phyloP scores from a whole-genome alignment of 768 basidiomycete species.

The Amanita rubescens region DNA sequence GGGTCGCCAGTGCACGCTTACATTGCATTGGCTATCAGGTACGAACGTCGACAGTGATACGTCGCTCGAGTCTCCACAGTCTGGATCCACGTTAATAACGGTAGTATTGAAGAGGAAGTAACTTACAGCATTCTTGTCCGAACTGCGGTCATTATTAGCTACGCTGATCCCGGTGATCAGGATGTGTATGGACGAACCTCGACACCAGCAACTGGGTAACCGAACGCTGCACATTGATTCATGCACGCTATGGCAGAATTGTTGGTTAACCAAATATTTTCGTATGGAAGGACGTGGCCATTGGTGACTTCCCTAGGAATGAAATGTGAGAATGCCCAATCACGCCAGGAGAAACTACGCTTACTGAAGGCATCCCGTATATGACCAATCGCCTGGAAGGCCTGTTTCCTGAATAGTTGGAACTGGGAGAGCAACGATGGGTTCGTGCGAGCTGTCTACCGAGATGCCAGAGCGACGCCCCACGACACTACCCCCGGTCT shows the following conservation, averaged over 20 bases:
- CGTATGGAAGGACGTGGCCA: slow-evolving; percentile 48
- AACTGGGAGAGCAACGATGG: slow-evolving; percentile 49
- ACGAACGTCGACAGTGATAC: slow-evolving; percentile 36
- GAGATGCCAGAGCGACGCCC: slow-evolving; percentile 47
- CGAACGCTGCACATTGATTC: slow-evolving; percentile 60
- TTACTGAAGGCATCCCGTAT: slow-evolving; percentile 62
- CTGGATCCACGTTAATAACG: slow-evolving; percentile 24
- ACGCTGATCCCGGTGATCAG: no score
- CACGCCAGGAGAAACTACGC: slow-evolving; percentile 14
- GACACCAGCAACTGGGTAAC: slow-evolving; percentile 63
- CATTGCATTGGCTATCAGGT: slow-evolving; percentile 34
- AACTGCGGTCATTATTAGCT: slow-evolving; percentile 22
- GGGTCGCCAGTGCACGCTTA: slow-evolving; percentile 67
- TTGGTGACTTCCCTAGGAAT: slow-evolving; percentile 39
- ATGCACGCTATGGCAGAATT: slow-evolving; percentile 62
- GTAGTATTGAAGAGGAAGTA: no score
- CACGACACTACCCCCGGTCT: slow-evolving; percentile 23
- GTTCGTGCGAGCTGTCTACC: slow-evolving; percentile 49
- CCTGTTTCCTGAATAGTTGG: slow-evolving; percentile 46
- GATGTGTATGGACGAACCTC: slow-evolving; percentile 27
- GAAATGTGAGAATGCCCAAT: not conserved
- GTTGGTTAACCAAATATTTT: slow-evolving; percentile 50
- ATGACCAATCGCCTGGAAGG: slow-evolving; percentile 58
- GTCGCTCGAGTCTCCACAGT: slow-evolving; percentile 63
- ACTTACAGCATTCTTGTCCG: slow-evolving; percentile 68